Percentiles rank a stretch among this genome's conserved stretches.
phyloP scores from a whole-genome alignment of 1,284 basidiomycete species.

The Ceratobasidium sp. region DNA sequence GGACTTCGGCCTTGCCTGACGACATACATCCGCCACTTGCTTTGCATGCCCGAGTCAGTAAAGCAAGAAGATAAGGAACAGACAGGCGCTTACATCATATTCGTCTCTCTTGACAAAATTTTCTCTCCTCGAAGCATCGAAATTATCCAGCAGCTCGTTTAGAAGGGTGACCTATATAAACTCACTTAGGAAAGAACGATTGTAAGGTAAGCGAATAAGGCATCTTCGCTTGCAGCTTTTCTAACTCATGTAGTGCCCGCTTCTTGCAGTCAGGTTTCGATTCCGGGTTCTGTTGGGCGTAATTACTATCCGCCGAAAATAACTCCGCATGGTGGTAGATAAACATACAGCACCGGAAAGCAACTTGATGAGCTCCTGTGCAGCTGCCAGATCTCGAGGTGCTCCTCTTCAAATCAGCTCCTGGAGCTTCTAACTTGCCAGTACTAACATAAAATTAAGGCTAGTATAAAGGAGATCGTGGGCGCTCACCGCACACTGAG shows the following conservation, averaged over 20 bases:
- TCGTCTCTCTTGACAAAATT: slow-evolving; percentile 88
- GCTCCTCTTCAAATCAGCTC: slow-evolving; percentile 94
- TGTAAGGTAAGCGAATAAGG: background rate
- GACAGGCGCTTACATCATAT: slow-evolving; percentile 77
- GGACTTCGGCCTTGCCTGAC: slow-evolving; percentile 89
- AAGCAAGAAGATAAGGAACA: slow-evolving; percentile 22
- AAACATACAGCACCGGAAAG: slow-evolving; percentile 83
- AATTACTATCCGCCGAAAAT: background rate
- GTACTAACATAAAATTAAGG: background rate
- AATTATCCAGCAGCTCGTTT: slow-evolving; percentile 97
- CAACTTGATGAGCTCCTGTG: slow-evolving; percentile 97
- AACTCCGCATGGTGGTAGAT: background rate
- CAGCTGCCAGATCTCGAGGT: slow-evolving; percentile 92
- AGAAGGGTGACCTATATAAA: slow-evolving; percentile 77
- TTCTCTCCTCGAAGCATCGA: slow-evolving; percentile 77
- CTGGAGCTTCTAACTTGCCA: slow-evolving; percentile 79
- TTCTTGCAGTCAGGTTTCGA: slow-evolving; percentile 92
- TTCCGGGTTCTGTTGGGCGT: slow-evolving; percentile 78
- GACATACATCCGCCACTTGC: slow-evolving; percentile 92
- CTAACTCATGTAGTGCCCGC: slow-evolving; percentile 90
- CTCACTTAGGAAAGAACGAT: background rate
- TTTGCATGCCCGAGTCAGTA: slow-evolving; percentile 54
- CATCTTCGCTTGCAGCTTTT: slow-evolving; percentile 90
- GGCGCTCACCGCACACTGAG: slow-evolving; percentile 80
- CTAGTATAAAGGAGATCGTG: background rate